phyloP scores from a whole-genome alignment of 768 basidiomycete species.

The Xerocomellus chrysenteron region DNA sequence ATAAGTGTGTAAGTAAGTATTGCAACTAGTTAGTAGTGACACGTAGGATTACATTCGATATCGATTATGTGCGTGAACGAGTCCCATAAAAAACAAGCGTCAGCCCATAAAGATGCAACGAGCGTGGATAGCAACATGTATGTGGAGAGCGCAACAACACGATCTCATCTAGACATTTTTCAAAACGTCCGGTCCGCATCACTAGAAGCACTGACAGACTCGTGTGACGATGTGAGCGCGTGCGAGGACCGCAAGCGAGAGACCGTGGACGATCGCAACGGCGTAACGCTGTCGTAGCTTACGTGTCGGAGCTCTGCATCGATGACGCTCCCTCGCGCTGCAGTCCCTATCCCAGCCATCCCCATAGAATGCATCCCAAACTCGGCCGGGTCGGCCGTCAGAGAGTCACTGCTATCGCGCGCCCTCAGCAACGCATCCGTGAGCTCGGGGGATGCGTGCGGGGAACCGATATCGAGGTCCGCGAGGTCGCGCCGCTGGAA shows the following conservation, averaged over 20 bases:
- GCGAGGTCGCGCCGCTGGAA: constrained; percentile 2
- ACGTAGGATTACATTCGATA: constrained; percentile 9
- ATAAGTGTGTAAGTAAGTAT: background rate
- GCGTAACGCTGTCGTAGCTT: constrained; percentile 13
- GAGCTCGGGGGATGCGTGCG: constrained; percentile 26
- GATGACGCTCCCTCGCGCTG: constrained; percentile 34
- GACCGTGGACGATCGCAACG: background rate
- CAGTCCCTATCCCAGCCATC: constrained; percentile 50
- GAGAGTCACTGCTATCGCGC: constrained; percentile 25
- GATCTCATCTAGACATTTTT: background rate
- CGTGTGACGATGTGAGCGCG: background rate
- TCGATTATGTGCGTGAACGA: background rate
- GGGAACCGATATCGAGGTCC: constrained; percentile 17
- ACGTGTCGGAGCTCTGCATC: constrained; percentile 8
- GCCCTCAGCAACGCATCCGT: constrained; percentile 34
- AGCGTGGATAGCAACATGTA: background rate
- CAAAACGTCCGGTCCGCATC: constrained; percentile 11
- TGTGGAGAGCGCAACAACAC: background rate
- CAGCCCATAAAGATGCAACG: background rate
- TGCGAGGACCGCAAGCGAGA: constrained; percentile 9
- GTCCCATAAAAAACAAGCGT: background rate
- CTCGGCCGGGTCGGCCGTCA: constrained; percentile 18
- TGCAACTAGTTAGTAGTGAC: constrained; percentile 11
- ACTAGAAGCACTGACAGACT: background rate
- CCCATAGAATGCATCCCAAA: constrained; percentile 24